Evolutionary conservation across 2,329 filamentous ascomycete genomes (phyloP).

Genomic region (Aquanectria penicillioides): DNA sequence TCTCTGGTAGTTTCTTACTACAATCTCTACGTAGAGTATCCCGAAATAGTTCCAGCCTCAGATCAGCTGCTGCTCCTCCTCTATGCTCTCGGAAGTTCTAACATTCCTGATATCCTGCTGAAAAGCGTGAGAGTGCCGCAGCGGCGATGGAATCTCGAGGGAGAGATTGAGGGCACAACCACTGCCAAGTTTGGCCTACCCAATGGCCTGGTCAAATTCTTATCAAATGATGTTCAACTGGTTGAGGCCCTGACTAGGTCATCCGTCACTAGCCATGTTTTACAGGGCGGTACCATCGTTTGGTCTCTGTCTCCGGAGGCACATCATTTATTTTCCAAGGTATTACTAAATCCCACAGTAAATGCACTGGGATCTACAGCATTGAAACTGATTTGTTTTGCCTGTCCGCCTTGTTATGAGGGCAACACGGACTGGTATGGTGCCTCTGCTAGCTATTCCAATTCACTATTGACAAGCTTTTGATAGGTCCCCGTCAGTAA

Average conservation of each 20-base stretch:
- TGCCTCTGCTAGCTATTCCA: fast-evolving
- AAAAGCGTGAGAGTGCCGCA: slow-evolving; percentile 32
- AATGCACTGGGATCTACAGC: no score
- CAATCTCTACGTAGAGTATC: slow-evolving; percentile 40
- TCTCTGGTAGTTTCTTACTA: slow-evolving; percentile 28
- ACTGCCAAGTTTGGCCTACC: slow-evolving; percentile 39
- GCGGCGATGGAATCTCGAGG: slow-evolving; percentile 38
- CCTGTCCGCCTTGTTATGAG: slow-evolving; percentile 47
- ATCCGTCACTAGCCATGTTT: slow-evolving; percentile 13
- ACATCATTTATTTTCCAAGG: slow-evolving; percentile 22
- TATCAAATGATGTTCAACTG: slow-evolving; percentile 29
- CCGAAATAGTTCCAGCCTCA: slow-evolving; percentile 35
- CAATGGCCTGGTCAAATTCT: slow-evolving; percentile 24
- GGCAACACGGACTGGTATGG: slow-evolving; percentile 46
- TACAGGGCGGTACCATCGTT: slow-evolving; percentile 29
- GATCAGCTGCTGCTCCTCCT: slow-evolving; percentile 42
- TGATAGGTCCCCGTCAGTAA: slow-evolving; percentile 38
- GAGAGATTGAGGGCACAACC: slow-evolving; percentile 39
- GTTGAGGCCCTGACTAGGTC: slow-evolving; percentile 5
- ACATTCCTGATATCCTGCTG: slow-evolving; percentile 38
- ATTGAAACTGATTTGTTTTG: slow-evolving; percentile 41
- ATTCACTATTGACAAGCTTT: neutral
- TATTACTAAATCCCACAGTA: slow-evolving; percentile 30
- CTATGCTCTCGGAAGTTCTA: slow-evolving; percentile 31
- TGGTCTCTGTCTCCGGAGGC: slow-evolving; percentile 29